Evolutionary conservation across 139 green algal species (phyloP).

Genomic region (Chlamydomonas schloesseri): DNA sequence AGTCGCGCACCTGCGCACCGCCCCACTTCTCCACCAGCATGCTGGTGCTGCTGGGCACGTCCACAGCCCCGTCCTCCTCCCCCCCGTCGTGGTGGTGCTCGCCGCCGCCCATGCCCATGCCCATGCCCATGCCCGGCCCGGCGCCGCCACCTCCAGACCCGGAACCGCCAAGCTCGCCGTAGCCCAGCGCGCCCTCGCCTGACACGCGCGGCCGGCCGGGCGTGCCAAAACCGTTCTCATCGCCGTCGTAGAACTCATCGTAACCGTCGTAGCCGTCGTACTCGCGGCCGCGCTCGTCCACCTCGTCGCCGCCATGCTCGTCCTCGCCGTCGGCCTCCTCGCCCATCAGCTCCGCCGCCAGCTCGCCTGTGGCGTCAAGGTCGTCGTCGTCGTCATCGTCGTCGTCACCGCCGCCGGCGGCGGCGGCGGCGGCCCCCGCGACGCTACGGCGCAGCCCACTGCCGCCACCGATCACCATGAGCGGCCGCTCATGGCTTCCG

Average conservation of each 20-base stretch:
- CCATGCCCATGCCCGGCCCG: neutral
- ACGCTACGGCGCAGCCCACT: no score
- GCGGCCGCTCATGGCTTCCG: no score
- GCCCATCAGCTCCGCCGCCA: no score
- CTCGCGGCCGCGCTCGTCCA: neutral
- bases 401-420: no score
- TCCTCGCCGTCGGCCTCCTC: neutral
- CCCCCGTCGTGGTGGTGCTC: neutral
- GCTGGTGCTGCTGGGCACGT: slow-evolving; percentile 19
- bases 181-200: no score
- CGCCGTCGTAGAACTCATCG: neutral
- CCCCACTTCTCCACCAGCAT: slow-evolving; percentile 32
- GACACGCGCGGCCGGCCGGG: no score
- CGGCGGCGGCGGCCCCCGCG: no score
- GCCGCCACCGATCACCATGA: no score
- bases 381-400: no score
- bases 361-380: no score
- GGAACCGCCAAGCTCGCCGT: no score
- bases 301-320: neutral
- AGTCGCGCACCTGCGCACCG: slow-evolving; percentile 25
- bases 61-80: slow-evolving; percentile 2
- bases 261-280: neutral
- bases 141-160: no score
- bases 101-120: neutral
- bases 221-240: neutral